A percentile compares a stretch with the other conserved stretches of the same genome.
These are phyloP conservation scores for Mucor indicus DNA, from an alignment of 371 early-diverging fungal species.

Conservation along the genomic window DNA sequence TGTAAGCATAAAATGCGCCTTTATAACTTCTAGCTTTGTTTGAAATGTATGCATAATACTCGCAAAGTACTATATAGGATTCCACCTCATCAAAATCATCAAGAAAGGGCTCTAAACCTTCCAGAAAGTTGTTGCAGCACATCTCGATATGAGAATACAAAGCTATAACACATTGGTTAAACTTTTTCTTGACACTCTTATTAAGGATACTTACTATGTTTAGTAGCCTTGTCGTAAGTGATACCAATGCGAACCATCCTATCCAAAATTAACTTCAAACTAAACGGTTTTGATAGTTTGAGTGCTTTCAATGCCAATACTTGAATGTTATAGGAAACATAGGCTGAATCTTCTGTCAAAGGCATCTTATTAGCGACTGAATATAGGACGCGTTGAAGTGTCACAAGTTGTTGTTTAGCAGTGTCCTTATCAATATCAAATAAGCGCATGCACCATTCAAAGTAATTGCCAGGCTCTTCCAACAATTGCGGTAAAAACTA, in stretches of 20 bases:
- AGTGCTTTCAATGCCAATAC: slow-evolving; percentile 13
- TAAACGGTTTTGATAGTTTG: neutral
- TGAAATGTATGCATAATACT: slow-evolving; percentile 35
- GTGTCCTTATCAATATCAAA: slow-evolving; percentile 12
- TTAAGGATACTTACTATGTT: slow-evolving; percentile 11
- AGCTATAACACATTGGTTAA: neutral
- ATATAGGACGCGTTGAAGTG: slow-evolving; percentile 20
- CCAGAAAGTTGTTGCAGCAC: slow-evolving; percentile 19
- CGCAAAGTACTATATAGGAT: slow-evolving; percentile 35
- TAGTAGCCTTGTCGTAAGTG: slow-evolving; percentile 19
- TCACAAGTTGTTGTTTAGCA: slow-evolving; percentile 34
- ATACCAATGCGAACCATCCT: slow-evolving; percentile 32
- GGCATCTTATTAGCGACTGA: slow-evolving; percentile 21
- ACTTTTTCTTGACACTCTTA: neutral
- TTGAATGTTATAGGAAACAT: slow-evolving; percentile 21
- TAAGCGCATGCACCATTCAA: slow-evolving; percentile 40
- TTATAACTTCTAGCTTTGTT: slow-evolving; percentile 31
- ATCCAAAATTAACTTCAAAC: slow-evolving; percentile 20
- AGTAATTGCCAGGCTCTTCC: slow-evolving; percentile 30
- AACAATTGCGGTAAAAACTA: slow-evolving; percentile 38
- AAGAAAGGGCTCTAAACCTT: slow-evolving; percentile 6
- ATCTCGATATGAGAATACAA: slow-evolving; percentile 25
- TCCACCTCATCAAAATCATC: slow-evolving; percentile 24
- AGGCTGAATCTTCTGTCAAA: slow-evolving; percentile 7
- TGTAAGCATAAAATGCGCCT: slow-evolving; percentile 28